Percentiles rank a stretch among this genome's conserved stretches.
These are phyloP conservation scores for Hyaloperonospora brassicae DNA, from an alignment of 352 stramenopile species.

Conservation along the genomic window DNA sequence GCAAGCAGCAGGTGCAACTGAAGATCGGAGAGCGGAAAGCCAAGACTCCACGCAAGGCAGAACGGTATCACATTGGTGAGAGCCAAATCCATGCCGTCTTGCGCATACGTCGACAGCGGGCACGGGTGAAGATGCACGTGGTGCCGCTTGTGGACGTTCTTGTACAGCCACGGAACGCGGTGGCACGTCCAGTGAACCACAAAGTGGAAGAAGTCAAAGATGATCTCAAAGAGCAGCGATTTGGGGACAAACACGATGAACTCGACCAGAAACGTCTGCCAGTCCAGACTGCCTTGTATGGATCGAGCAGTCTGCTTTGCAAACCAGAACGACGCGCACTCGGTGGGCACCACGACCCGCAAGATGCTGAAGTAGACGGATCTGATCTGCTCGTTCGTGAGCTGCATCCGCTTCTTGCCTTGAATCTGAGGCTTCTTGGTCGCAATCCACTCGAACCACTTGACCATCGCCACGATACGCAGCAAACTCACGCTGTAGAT, in stretches of 20 bases:
- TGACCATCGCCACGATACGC: constrained; percentile 52
- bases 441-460: constrained; percentile 79
- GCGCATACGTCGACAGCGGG: constrained; percentile 75
- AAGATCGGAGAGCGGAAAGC: constrained; percentile 35
- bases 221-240: constrained; percentile 74
- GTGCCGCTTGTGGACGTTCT: constrained; percentile 79
- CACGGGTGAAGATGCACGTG: constrained; percentile 69
- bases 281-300: constrained; percentile 4
- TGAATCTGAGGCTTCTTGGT: constrained; percentile 63
- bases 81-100: constrained; percentile 60
- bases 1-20: constrained; percentile 72
- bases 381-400: constrained; percentile 34
- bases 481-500: constrained; percentile 42
- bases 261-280: constrained; percentile 28
- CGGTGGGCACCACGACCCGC: constrained; percentile 56
- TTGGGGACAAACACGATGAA: constrained; percentile 67
- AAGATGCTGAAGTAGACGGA: constrained; percentile 54
- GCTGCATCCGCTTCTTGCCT: constrained; percentile 39
- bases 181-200: constrained; percentile 65
- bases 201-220: constrained; percentile 86
- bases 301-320: constrained; percentile 15
- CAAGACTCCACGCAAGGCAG: constrained; percentile 33
- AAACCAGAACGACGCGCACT: constrained; percentile 58
- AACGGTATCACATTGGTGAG: constrained; percentile 82
- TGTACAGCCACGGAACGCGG: constrained; percentile 56